These are phyloP conservation scores for Primulina tabacum DNA, from an alignment of 257 asterid species.

Conservation along the genomic window DNA sequence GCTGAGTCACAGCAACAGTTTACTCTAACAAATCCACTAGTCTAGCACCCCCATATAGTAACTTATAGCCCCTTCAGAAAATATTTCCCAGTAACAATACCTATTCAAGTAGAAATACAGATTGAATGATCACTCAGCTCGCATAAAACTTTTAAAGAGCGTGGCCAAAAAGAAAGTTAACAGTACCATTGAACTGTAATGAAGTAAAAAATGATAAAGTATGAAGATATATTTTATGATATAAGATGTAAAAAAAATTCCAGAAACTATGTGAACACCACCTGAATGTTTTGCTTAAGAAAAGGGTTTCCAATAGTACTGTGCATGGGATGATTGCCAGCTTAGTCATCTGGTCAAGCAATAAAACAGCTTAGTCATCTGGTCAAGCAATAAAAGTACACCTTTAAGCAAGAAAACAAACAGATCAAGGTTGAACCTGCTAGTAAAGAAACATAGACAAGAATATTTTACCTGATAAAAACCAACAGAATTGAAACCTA, in stretches of 20 bases:
- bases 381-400: constrained; percentile 26
- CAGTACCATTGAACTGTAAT: constrained; percentile 1
- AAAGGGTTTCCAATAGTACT: constrained; percentile 77
- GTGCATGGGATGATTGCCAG: constrained; percentile 95
- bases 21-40: constrained; percentile 9
- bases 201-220: constrained; percentile 5
- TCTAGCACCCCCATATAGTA: constrained; percentile 4
- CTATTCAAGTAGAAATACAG: background rate
- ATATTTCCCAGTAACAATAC: background rate
- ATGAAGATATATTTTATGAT: background rate
- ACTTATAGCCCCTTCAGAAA: constrained; percentile 7
- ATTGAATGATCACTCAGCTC: background rate
- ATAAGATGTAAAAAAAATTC: constrained; percentile 5
- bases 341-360: constrained; percentile 69
- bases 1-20: constrained; percentile 6
- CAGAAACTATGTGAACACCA: constrained; percentile 22
- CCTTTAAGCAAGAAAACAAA: constrained; percentile 18
- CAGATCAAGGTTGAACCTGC: constrained; percentile 11
- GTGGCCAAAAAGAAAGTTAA: background rate
- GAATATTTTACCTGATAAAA: constrained; percentile 64
- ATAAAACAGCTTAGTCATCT: constrained; percentile 76
- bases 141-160: background rate
- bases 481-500: constrained; percentile 91
- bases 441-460: constrained; percentile 16
- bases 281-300: constrained; percentile 86